Percentiles rank a stretch among this genome's conserved stretches.
Conservation (phyloP, 306 rosid species). For the Inga oerstediana region DNA sequence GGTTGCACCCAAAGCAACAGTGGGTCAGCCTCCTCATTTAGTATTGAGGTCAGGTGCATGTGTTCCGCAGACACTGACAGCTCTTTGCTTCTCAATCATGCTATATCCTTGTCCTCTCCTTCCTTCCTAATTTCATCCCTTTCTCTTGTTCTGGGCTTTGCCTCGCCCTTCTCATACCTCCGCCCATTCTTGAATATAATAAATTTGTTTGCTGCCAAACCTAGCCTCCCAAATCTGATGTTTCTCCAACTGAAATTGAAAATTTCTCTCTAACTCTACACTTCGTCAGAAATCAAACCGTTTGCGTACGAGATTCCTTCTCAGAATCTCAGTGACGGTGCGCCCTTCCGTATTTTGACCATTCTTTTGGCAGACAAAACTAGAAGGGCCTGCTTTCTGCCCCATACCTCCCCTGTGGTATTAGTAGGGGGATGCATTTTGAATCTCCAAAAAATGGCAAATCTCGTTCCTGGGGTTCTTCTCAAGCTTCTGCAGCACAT, state of each 20-base stretch:
- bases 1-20: slow-evolving; percentile 14
- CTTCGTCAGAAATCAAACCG: neutral
- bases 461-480: slow-evolving; percentile 98
- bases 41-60: slow-evolving; percentile 46
- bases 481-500: slow-evolving; percentile 91
- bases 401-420: slow-evolving; percentile 33
- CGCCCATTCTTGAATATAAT: neutral
- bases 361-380: slow-evolving; percentile 22
- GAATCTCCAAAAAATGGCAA: slow-evolving; percentile 76
- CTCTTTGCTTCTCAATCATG: slow-evolving; percentile 51
- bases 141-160: slow-evolving; percentile 31
- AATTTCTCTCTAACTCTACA: slow-evolving; percentile 18
- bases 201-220: neutral
- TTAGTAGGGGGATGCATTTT: slow-evolving; percentile 59
- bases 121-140: neutral
- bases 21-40: slow-evolving; percentile 43
- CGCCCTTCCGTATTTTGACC: slow-evolving; percentile 20
- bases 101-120: neutral
- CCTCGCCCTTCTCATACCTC: neutral
- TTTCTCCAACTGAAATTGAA: neutral
- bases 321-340: slow-evolving; percentile 26
- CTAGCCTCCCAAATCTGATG: slow-evolving; percentile 34
- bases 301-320: slow-evolving; percentile 24
- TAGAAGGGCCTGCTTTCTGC: slow-evolving; percentile 11
- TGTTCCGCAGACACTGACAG: slow-evolving; percentile 73